These are phyloP conservation scores for Xylaria bambusicola DNA, from an alignment of 495 filamentous ascomycete species.

Conservation along the genomic window DNA sequence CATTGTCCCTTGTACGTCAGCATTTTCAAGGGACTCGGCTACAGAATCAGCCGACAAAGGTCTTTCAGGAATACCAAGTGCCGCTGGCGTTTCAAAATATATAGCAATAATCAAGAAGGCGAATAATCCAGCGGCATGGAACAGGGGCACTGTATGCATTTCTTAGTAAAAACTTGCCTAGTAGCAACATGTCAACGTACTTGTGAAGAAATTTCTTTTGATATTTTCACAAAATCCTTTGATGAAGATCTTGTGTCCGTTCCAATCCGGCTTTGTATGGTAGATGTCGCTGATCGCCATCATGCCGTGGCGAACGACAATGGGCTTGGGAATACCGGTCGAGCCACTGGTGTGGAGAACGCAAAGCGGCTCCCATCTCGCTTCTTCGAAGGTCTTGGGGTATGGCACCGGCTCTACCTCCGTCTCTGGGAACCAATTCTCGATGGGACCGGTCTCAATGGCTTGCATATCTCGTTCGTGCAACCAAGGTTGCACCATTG, in stretches of 20 bases:
- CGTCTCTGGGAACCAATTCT: slow-evolving; percentile 27
- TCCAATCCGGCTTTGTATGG: slow-evolving; percentile 20
- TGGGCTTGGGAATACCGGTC: slow-evolving; percentile 59
- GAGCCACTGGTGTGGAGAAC: slow-evolving; percentile 64
- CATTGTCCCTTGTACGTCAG: slow-evolving; percentile 32
- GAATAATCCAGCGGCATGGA: slow-evolving; percentile 39
- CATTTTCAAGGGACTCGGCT: slow-evolving; percentile 35
- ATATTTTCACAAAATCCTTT: slow-evolving; percentile 18
- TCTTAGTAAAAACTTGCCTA: not conserved
- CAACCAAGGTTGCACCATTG: slow-evolving; percentile 41
- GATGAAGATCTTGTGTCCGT: slow-evolving; percentile 31
- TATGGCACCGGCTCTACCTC: slow-evolving; percentile 41
- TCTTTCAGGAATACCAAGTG: slow-evolving; percentile 38
- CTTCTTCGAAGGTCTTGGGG: slow-evolving; percentile 47
- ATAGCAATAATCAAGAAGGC: slow-evolving; percentile 29
- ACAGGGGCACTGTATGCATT: slow-evolving; percentile 34
- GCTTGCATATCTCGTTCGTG: slow-evolving; percentile 35
- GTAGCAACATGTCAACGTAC: slow-evolving; percentile 16
- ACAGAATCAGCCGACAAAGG: slow-evolving; percentile 40
- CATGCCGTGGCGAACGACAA: slow-evolving; percentile 51
- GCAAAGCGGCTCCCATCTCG: slow-evolving; percentile 46
- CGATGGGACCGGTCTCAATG: slow-evolving; percentile 23
- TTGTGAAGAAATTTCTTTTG: slow-evolving; percentile 16
- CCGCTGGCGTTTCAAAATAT: slow-evolving; percentile 35
- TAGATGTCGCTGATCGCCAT: slow-evolving; percentile 44